Evolutionary conservation across 768 basidiomycete genomes (phyloP).

Genomic region (Collybia sordida): DNA sequence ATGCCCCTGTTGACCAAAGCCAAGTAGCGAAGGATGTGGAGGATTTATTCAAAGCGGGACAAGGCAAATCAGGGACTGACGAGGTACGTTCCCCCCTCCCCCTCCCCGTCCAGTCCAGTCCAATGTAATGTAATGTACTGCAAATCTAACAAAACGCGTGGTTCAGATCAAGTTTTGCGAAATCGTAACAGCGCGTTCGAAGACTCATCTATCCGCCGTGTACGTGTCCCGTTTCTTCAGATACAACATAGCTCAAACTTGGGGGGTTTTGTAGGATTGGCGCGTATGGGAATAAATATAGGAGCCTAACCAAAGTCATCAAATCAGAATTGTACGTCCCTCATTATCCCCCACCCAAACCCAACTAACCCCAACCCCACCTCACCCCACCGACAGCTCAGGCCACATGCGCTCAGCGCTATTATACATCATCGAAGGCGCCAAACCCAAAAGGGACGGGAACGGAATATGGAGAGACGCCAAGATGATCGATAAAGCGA

Average conservation of each 20-base stretch:
- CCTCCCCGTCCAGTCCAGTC: no score
- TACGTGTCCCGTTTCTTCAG: constrained; percentile 18
- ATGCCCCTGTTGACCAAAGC: constrained; percentile 35
- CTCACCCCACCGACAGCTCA: constrained; percentile 19
- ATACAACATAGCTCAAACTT: not conserved
- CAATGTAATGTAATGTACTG: not conserved
- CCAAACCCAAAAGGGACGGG: constrained; percentile 40
- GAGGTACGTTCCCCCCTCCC: constrained; percentile 26
- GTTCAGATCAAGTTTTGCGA: constrained; percentile 33
- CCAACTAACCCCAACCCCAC: not conserved
- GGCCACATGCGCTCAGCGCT: constrained; percentile 46
- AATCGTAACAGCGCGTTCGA: constrained; percentile 47
- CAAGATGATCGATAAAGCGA: constrained; percentile 49
- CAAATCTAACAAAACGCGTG: no score
- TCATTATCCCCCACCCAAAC: no score
- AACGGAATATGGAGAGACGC: constrained; percentile 52
- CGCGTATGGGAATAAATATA: constrained; percentile 28
- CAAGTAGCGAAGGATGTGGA: constrained; percentile 43
- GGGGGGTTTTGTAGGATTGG: constrained; percentile 19
- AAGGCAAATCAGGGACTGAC: constrained; percentile 41
- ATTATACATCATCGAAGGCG: constrained; percentile 45
- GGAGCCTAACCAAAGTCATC: constrained; percentile 35
- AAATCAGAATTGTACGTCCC: constrained; percentile 35
- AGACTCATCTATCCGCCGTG: constrained; percentile 43
- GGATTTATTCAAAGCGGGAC: constrained; percentile 38